A percentile compares a stretch with the other conserved stretches of the same genome.
Evolutionary conservation across 768 basidiomycete species (phyloP).

Genomic region (Kwoniella sp.): DNA sequence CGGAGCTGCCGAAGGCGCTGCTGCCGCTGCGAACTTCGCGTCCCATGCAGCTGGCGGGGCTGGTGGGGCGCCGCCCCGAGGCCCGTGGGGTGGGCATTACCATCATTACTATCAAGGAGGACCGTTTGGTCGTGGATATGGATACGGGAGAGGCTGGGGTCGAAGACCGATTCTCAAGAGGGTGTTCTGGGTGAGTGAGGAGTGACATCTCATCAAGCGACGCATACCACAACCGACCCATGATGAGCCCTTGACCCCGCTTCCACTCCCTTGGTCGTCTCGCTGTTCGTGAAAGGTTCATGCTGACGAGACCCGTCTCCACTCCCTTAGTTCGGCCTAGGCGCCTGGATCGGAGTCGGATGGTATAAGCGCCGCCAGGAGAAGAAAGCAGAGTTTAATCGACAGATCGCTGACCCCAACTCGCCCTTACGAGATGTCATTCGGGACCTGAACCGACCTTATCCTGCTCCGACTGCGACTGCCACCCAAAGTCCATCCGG

Average conservation of each 20-base stretch:
- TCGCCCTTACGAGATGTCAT: neutral
- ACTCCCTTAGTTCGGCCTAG: constrained; percentile 30
- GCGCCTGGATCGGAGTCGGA: constrained; percentile 25
- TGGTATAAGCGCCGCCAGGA: constrained; percentile 27
- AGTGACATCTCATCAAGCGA: neutral
- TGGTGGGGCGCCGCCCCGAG: constrained; percentile 17
- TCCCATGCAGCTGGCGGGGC: constrained; percentile 2
- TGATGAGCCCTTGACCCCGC: too few species aligned
- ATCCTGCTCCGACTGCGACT: neutral
- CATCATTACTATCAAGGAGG: constrained; percentile 21
- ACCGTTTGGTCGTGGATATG: constrained; percentile 1
- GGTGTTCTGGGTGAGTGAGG: constrained; percentile 30
- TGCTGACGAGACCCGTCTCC: neutral
- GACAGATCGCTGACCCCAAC: constrained; percentile 10
- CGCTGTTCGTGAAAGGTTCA: neutral
- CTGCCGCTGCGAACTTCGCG: constrained; percentile 5
- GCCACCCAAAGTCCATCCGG: neutral
- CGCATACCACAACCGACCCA: too few species aligned
- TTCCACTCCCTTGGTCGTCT: too few species aligned
- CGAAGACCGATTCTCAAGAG: constrained; percentile 17
- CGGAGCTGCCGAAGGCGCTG: constrained; percentile 13
- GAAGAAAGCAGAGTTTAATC: constrained; percentile 6
- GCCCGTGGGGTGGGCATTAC: constrained; percentile 14
- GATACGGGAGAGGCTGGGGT: constrained; percentile 20
- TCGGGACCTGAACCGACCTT: constrained; percentile 1